Evolutionary conservation across 2,329 filamentous ascomycete species (phyloP), one percentile per base, ranked within the genome.

Genomic region (Elsinoe batatas): DNA sequence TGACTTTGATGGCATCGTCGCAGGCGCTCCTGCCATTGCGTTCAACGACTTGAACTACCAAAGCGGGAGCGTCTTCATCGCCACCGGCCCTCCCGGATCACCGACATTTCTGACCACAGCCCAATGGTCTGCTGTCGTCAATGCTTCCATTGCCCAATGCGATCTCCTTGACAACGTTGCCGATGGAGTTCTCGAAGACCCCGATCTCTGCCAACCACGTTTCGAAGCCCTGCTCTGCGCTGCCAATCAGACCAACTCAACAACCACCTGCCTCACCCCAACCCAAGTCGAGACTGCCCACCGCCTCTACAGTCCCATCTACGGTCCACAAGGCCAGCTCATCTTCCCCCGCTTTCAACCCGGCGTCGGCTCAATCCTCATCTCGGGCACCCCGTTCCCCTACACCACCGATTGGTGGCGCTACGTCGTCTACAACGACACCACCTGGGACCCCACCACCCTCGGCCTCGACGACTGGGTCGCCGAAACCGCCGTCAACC

Each of bases 271-370:
- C 61, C 68, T 80, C 37, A 77, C 69, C 1, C 57, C 64, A 10
- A 64, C 64, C 0, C 76, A 79, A 63, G 68, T 73, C 40, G 59
- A 67, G 6, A 74, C 71, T 0, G 74, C 79, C 12, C 66, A 70
- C 37, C 60, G 69, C 1, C 67, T 75, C 13, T 75, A 72, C 62
- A 65, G 65, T 11, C 71, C 72, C 37, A 69, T 76, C 32, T 67
- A 70, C 59, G 67, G 71, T 56, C 66, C 64, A 4, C 64, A 73
- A 36, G 76, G 76, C 43, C 66, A 68, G 3, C 64, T 79, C 1
- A 68, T 78, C 13, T 79, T 74, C 62, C 76, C 77, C 1, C 68
- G 72, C n/a, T 71, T 79, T 63, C 71, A 77, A 50, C 76, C 74
- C 5, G 76, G 76, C 13, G 69, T 70, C 12, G 74, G 77, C 60